Evolutionary conservation across 257 asterid genomes (phyloP).

Genomic region (Buddleja alternifolia): DNA sequence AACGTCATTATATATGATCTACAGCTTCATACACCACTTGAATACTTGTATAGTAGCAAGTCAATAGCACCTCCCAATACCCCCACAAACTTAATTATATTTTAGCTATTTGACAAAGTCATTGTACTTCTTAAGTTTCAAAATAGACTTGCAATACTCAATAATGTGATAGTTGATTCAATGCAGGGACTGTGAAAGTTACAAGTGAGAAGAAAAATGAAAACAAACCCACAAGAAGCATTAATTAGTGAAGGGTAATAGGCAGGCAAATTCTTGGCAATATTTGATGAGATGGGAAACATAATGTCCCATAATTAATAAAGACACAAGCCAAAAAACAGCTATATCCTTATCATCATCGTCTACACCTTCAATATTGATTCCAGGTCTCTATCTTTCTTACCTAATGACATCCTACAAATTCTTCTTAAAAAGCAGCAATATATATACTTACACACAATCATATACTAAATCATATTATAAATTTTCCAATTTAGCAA

Average conservation of each 20-base stretch:
- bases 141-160: background rate
- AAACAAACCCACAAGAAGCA: conserved; percentile 39
- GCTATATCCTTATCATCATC: conserved; percentile 48
- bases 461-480: too few relatives aligned
- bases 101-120: conserved; percentile 1
- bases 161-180: conserved; percentile 8
- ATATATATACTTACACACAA: too few relatives aligned
- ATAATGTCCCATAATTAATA: conserved; percentile 40
- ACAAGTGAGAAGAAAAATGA: conserved; percentile 15
- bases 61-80: too few relatives aligned
- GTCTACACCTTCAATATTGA: conserved; percentile 31
- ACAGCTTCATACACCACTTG: too few relatives aligned
- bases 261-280: conserved; percentile 51
- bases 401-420: background rate
- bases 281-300: conserved; percentile 44
- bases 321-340: conserved; percentile 33
- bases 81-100: too few relatives aligned
- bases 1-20: too few relatives aligned
- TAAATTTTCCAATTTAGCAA: background rate
- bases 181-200: too few relatives aligned
- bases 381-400: conserved; percentile 27
- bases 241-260: conserved; percentile 50
- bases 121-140: background rate
- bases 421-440: background rate
- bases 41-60: too few relatives aligned